These are phyloP conservation scores for Larix sibirica DNA, from an alignment of 83 land plant species.

Conservation along the genomic window DNA sequence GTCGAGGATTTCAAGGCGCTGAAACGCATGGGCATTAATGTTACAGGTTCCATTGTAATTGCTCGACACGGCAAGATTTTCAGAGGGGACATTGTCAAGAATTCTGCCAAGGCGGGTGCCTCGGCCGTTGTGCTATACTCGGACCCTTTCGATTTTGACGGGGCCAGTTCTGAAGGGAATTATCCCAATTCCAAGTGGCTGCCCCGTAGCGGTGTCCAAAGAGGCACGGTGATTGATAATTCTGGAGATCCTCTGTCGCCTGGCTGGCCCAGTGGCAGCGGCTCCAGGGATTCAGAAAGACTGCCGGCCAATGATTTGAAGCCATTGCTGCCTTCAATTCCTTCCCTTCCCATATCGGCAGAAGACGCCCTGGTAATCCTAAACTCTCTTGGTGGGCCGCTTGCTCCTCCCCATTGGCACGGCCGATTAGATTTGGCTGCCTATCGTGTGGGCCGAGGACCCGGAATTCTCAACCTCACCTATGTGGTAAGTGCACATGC, in stretches of 20 bases:
- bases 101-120: conserved; percentile 61
- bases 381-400: conserved; percentile 39
- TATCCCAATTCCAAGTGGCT: conserved; percentile 63
- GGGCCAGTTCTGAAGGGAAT: conserved; percentile 20
- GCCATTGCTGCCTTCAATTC: conserved; percentile 48
- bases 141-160: conserved; percentile 51
- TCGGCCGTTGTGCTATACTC: conserved; percentile 48
- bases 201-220: conserved; percentile 70
- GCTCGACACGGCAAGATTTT: conserved; percentile 65
- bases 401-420: conserved; percentile 66
- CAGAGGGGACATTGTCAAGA: conserved; percentile 67
- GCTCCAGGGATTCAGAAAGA: conserved; percentile 40
- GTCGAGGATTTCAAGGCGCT: conserved; percentile 51
- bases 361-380: conserved; percentile 45
- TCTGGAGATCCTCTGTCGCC: conserved; percentile 72
- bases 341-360: conserved; percentile 70
- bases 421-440: conserved; percentile 33
- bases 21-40: conserved; percentile 39
- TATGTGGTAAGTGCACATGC: conserved; percentile 38
- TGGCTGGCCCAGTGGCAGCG: conserved; percentile 71
- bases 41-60: conserved; percentile 48
- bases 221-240: conserved; percentile 44
- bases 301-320: conserved; percentile 33
- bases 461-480: conserved; percentile 46
- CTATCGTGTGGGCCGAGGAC: conserved; percentile 69